These are phyloP conservation scores for Cyclostephanos tholiformis DNA, from an alignment of 108 stramenopile genomes.

Conservation along the genomic window DNA sequence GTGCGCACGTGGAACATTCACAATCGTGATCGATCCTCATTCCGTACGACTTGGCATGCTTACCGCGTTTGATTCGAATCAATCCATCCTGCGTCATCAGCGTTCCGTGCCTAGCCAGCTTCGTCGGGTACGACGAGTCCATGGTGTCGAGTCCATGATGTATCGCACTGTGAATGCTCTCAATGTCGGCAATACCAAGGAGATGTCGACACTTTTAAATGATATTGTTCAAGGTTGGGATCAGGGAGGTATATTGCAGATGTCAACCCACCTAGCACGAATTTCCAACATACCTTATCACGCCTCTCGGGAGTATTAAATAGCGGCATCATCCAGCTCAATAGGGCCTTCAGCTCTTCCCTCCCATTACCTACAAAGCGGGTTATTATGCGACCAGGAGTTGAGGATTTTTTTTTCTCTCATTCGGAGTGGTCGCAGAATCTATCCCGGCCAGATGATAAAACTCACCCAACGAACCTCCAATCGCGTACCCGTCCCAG, in stretches of 20 bases:
- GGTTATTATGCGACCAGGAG: background rate
- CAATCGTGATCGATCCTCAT: constrained; percentile 47
- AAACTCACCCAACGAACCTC: constrained; percentile 55
- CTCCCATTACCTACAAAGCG: constrained; percentile 31
- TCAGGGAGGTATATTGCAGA: constrained; percentile 39
- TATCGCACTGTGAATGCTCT: constrained; percentile 39
- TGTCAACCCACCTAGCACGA: background rate
- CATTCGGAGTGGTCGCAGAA: background rate
- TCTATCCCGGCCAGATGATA: background rate
- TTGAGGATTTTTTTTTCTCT: background rate
- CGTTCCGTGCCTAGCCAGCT: constrained; percentile 61
- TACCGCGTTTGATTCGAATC: constrained; percentile 44
- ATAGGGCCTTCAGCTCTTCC: constrained; percentile 53
- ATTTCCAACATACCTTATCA: background rate
- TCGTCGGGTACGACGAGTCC: constrained; percentile 66
- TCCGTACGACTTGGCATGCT: constrained; percentile 40
- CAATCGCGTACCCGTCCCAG: constrained; percentile 66
- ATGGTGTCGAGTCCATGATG: constrained; percentile 58
- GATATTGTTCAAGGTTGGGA: constrained; percentile 12
- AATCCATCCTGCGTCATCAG: constrained; percentile 50
- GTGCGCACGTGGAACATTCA: constrained; percentile 47
- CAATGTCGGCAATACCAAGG: constrained; percentile 63
- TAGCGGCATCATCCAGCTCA: constrained; percentile 53
- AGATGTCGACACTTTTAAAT: constrained; percentile 54
- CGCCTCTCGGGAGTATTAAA: constrained; percentile 31